Conservation (phyloP, 371 early-diverging fungal species). For the Mucor circinelloides region DNA sequence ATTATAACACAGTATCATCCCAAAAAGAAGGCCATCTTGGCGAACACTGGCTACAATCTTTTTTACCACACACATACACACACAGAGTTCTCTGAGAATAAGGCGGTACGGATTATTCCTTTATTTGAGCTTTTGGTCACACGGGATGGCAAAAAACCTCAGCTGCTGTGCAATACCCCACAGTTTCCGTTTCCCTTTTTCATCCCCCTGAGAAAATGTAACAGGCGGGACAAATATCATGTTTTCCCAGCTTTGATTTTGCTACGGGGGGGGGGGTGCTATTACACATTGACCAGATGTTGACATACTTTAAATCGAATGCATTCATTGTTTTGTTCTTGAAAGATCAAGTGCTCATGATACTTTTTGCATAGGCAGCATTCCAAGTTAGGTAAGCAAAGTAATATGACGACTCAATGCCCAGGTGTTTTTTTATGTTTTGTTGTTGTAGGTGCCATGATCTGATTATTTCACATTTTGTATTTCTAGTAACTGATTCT, state of each 20-base stretch:
- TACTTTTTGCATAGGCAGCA: too few species aligned
- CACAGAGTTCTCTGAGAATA: not conserved
- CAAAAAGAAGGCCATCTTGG: not conserved
- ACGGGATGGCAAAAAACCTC: not conserved
- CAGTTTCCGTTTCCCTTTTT: not conserved
- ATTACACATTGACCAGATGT: not conserved
- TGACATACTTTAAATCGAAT: not conserved
- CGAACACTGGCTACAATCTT: not conserved
- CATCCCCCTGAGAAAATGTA: not conserved
- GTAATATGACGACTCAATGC: too few species aligned
- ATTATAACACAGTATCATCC: not conserved
- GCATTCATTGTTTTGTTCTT: not conserved
- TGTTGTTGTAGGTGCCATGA: too few species aligned
- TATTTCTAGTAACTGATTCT: too few species aligned
- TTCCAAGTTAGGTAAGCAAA: too few species aligned
- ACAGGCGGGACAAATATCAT: not conserved
- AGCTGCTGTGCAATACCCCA: constrained; percentile 1
- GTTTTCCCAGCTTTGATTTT: not conserved
- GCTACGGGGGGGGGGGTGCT: not conserved
- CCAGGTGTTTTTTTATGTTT: too few species aligned
- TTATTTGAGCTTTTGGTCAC: not conserved
- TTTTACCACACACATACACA: not conserved
- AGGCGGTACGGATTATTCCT: not conserved
- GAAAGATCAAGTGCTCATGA: not conserved
- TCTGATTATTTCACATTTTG: too few species aligned